Evolutionary conservation across 2,329 filamentous ascomycete species (phyloP), one percentile per base, ranked within the genome.

Genomic region (Cyphellophora attinorum): DNA sequence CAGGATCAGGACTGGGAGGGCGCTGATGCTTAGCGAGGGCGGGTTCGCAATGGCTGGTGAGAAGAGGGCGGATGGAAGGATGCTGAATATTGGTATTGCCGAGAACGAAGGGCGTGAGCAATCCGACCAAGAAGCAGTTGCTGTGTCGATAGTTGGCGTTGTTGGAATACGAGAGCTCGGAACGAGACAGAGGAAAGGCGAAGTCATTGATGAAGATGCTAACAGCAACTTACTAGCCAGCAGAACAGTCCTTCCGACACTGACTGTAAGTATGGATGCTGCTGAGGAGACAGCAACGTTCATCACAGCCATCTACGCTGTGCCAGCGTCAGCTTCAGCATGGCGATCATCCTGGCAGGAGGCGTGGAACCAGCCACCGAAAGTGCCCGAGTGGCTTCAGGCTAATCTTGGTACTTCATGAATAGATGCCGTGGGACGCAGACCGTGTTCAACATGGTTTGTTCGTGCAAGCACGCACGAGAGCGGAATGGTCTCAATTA

Each of bases 151-250:
- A 3, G 68, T 62, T 8, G 69, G 70, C 0, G 67, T 59, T 14
- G 67, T 70, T 1, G 70, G 70, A 0, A 67, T 72, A 10, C 54
- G 57, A 3, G 68, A 72, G 36, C 39, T 70, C 25, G 48, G 40
- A 13, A 41, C 50, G 10, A n/a, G n/a, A n/a, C 8, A 25, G 21
- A 65, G 79, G 13, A 59, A 56, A 35, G 81, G 81, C 3, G 76
- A 71, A 51, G 64, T 85, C 16, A 74, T 86, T 31, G 76, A 85
- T 38, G 79, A 81, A 8, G 83, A 88, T 53, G 81, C 82, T 5
- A 86, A 88, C 59, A 81, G 78, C 31, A 88, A 88, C 57, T 59
- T 88, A 19, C 66, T 85, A 2, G 77, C 85, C 59, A 75, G 76
- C 39, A 64, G 82, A 39, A 85, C 79, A 3, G 68, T 81, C 27